Base-by-base conservation (phyloP, 2,329 filamentous ascomycete species). In the Epichloe festucae region DNA sequence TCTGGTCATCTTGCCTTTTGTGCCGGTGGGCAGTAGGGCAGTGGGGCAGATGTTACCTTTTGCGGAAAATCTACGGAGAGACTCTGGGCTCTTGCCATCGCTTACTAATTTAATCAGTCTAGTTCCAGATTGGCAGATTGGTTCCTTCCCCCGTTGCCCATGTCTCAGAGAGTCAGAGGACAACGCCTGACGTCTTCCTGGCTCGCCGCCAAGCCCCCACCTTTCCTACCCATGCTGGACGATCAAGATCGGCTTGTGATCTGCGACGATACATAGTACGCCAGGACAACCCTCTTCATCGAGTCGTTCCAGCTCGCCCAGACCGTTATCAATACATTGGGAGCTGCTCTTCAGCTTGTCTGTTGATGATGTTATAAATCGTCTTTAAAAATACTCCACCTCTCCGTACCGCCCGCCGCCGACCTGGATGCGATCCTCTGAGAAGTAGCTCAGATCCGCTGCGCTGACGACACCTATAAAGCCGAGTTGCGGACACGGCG, bases 11-110 rank as follows among this genome's bases (percentile, higher is more conserved):
- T 8, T 34, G 19, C 34, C 14, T 44, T 47, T 23, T 46, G 21
- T 31, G 21, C 31, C 36, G 21, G 42, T 51, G 44, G 11, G 44
- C 31, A 23, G 14, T 17, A 10, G 21, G 5, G 38, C 27, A 31
- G 48, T 50, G 51, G 42, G 38, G 34, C 21, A 12, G 14, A n/a
- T 38, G 27, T 19, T 14, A 12, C 40, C 40, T 41, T 14, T 11
- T 4, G 23, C 56, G 57, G 58, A 58, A 50, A 56, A 58, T 56
- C 51, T 55, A 51, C 57, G 56, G 56, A 48, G 17, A 23, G 21
- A 23, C 41, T 31, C 23, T 35, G 12, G 21, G 17, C 12, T 41
- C 15, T 19, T 34, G 31, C 4, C 2, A 10, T 35, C 44, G 48
- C 52, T 51, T 31, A 31, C 27, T 10, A 10, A 31, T 48, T 51